A percentile compares a stretch with the other conserved stretches of the same genome.
phyloP scores from a whole-genome alignment of 257 asterid species.

The Vinca minor region DNA sequence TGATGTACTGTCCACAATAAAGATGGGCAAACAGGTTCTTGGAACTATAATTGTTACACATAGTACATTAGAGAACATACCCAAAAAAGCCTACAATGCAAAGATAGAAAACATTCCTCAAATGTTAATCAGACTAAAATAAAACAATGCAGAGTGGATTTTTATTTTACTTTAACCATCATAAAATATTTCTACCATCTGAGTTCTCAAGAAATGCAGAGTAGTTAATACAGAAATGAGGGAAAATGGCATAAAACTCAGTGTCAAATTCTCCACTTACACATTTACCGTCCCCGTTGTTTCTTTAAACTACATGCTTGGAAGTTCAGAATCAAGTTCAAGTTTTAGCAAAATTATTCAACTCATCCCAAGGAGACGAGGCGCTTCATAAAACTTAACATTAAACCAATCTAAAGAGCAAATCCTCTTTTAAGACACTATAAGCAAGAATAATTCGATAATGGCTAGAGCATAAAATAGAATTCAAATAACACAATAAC shows the following conservation, averaged over 20 bases:
- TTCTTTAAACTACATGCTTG: background rate
- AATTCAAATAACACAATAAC: background rate
- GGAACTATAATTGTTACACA: background rate
- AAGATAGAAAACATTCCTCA: too few species aligned
- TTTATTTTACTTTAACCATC: too few species aligned
- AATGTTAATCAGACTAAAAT: too few species aligned
- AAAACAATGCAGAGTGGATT: background rate
- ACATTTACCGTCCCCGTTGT: too few species aligned
- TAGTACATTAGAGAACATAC: background rate
- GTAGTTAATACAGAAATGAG: too few species aligned
- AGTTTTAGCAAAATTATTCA: background rate
- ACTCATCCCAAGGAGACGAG: background rate
- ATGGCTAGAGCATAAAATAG: too few species aligned
- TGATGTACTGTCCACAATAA: background rate
- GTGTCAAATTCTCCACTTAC: too few species aligned
- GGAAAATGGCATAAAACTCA: too few species aligned
- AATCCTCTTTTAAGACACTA: too few species aligned
- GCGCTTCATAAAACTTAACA: background rate
- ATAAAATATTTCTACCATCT: background rate
- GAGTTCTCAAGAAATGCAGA: background rate
- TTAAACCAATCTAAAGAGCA: too few species aligned
- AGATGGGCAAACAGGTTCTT: background rate
- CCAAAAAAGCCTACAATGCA: too few species aligned
- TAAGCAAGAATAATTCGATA: too few species aligned
- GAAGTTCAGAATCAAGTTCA: background rate